Conservation (phyloP, 306 rosid species). For the Prinsepia uniflora region DNA sequence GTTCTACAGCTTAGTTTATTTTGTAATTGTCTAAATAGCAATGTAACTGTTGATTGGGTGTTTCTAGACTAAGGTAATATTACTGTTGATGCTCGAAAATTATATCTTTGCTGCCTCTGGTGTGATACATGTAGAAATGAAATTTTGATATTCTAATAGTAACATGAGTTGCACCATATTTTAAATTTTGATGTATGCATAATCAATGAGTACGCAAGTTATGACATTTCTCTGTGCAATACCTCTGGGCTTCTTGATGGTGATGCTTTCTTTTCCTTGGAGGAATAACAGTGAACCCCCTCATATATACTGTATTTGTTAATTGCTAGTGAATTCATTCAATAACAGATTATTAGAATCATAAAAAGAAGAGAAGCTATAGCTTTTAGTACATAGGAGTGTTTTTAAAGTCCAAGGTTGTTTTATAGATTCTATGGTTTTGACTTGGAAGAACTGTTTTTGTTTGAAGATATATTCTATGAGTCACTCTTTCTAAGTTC, state of each 20-base stretch:
- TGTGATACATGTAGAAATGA: neutral
- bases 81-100: neutral
- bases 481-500: too few species aligned
- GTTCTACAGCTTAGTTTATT: neutral
- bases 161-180: neutral
- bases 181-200: conserved; percentile 2
- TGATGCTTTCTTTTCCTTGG: neutral
- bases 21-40: neutral
- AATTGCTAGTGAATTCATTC: neutral
- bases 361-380: neutral
- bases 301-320: neutral
- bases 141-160: neutral
- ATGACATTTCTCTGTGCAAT: neutral
- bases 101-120: neutral
- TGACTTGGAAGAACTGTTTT: neutral
- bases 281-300: neutral
- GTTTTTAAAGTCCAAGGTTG: neutral
- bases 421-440: neutral
- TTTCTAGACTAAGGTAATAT: neutral
- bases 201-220: neutral
- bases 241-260: neutral
- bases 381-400: neutral
- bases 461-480: neutral
- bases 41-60: conserved; percentile 7
- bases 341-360: neutral